A percentile compares a stretch with the other conserved stretches of the same genome.
Evolutionary conservation across 768 basidiomycete species (phyloP).

Genomic region (Mycena maculata): DNA sequence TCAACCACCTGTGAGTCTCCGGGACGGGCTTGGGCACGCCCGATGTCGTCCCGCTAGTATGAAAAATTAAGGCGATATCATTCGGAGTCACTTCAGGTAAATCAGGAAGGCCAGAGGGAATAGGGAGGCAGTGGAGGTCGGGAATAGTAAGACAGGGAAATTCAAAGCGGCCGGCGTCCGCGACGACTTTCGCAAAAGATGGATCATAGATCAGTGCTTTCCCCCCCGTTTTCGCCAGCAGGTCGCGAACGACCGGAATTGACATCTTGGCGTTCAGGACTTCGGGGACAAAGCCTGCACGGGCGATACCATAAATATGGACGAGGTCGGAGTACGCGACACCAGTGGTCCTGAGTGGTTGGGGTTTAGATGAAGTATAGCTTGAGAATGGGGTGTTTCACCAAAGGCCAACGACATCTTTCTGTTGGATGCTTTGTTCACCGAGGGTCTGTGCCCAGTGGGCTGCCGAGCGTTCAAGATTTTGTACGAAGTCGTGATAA

Average conservation of each 20-base stretch:
- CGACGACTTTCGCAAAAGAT: not conserved
- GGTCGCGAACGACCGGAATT: not conserved
- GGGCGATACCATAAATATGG: constrained; percentile 36
- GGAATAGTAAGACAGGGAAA: not conserved
- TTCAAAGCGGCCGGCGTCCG: not conserved
- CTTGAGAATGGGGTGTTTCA: not conserved
- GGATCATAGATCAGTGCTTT: constrained; percentile 12
- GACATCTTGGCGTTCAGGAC: constrained; percentile 32
- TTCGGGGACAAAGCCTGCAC: constrained; percentile 41
- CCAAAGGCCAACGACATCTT: constrained; percentile 19
- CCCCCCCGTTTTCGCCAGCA: constrained; percentile 1
- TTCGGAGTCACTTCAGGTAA: constrained; percentile 16
- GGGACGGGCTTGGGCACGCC: constrained; percentile 42
- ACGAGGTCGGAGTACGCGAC: constrained; percentile 37
- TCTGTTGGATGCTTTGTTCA: not conserved
- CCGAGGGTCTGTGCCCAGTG: constrained; percentile 5
- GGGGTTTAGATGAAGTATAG: not conserved
- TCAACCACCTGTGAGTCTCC: constrained; percentile 31
- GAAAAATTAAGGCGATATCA: constrained; percentile 42
- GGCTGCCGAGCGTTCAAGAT: constrained; percentile 18
- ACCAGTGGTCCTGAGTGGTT: constrained; percentile 33
- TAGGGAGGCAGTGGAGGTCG: not conserved
- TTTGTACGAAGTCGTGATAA: constrained; percentile 3
- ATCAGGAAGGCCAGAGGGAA: not conserved
- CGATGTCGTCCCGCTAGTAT: constrained; percentile 43